These are phyloP conservation scores for Talaromyces sp. DNA, from an alignment of 2,329 filamentous ascomycete species.

Conservation along the genomic window DNA sequence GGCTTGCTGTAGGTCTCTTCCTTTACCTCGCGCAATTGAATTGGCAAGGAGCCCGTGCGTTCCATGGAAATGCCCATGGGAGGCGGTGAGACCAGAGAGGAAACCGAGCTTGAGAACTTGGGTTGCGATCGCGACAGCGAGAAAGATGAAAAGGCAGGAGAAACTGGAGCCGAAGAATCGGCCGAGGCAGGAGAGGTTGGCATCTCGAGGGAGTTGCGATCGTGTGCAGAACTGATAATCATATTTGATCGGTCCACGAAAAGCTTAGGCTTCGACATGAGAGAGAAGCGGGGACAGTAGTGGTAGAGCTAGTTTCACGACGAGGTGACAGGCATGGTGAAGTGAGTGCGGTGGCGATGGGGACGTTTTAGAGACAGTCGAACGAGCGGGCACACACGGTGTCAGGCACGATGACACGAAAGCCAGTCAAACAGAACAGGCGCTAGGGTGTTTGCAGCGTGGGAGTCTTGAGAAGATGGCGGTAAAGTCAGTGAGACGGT, in stretches of 20 bases:
- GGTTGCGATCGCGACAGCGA: constrained; percentile 36
- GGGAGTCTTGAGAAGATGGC: not conserved
- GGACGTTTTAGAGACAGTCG: not conserved
- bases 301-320: not conserved
- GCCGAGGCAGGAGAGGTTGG: constrained; percentile 24
- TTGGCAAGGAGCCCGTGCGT: constrained; percentile 51
- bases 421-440: not conserved
- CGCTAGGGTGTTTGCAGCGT: not conserved
- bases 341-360: not conserved
- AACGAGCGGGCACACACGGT: not conserved
- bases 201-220: constrained; percentile 2
- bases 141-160: constrained; percentile 36
- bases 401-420: not conserved
- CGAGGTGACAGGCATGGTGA: not conserved
- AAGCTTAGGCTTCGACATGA: not conserved
- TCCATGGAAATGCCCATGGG: constrained; percentile 47
- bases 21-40: constrained; percentile 71
- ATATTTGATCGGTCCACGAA: not conserved
- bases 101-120: constrained; percentile 61
- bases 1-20: constrained; percentile 73
- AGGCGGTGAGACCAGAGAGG: constrained; percentile 63
- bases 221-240: not conserved
- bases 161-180: constrained; percentile 33
- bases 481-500: not conserved
- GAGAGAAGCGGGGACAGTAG: not conserved